Base-by-base conservation (phyloP, 1,139 yeast species). In the Ogataea hybrid region DNA sequence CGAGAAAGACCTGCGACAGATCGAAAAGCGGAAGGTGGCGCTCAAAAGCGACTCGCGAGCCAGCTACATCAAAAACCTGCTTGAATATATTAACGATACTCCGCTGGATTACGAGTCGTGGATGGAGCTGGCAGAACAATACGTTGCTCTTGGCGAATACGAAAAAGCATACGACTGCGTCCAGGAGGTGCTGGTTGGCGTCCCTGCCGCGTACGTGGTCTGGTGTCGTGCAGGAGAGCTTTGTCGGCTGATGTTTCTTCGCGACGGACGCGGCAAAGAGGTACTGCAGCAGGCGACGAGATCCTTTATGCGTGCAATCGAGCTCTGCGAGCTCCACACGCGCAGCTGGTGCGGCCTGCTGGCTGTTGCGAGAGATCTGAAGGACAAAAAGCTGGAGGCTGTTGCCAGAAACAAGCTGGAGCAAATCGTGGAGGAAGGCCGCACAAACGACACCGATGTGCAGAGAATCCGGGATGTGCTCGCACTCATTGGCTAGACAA, bases 71-170 rank as follows among this genome's bases (percentile, higher is more conserved):
- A 64, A 65, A 35, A 75, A 71, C 47, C 68, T 85, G 49, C 62
- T 66, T 28, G 67, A 64, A 44, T 75, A 73, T 53, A 62, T 81
- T 40, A 75, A 76, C 38, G 59, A 70, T 41, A 77, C 74, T 52
- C 96, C 97, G 1, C 62, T 81, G 23, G 97, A 92, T 62, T 67
- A 77, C 6, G 79, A 83, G 50, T 68, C 86, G 1, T 88, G 95
- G 95, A 72, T 79, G 35, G 95, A 86, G 62, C 68, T 88, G 45
- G 84, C 81, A 5, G 77, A 79, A 30, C 70, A 74, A 20, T 90
- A 90, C 58, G 63, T 64, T 28, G 59, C 65, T 8, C 50, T 71
- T n/a, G 89, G 89, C 1, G 79, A 81, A 52, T 81, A 76, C 53
- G 81, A 77, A 25, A 79, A 81, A 54, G 82, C 94, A 0, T 71